Base-by-base conservation (phyloP, 2,329 filamentous ascomycete genomes). In the Aspergillus flavus region DNA sequence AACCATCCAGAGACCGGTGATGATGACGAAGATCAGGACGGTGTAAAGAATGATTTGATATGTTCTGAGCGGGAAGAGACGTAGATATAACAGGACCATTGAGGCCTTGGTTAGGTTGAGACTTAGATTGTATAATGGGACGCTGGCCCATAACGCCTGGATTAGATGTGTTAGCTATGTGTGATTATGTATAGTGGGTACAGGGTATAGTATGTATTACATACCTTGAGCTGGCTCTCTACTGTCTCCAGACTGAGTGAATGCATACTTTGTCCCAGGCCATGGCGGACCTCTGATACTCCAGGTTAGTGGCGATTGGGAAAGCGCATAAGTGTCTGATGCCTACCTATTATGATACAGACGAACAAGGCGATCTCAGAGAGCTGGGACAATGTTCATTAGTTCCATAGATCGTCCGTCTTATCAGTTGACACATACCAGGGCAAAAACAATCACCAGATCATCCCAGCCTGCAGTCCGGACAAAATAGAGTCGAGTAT, bases 121-220 rank as follows among this genome's bases (percentile, higher is more conserved):
- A 6, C 69, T 64, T 23, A 75, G 58, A 50, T 78, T 78, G 66
- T 79, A 78, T 36, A 77, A 68, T 14, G 75, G 72, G n/a, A 78
- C 62, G 1, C 73, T 71, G n/a, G 72, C 59, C 68, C 70, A 76
- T 32, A 76, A 68, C 23, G 68, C 70, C 73, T 76, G 26, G 23
- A 11, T 26, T 14, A 1, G 7, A 6, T 1, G 19, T n/a, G 48
- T 62, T 28, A n/a, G 54, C 41, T 14, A 64, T 43, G 32, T 16
- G 34, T 36, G 45, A 30, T 12, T 10, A 16, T 30, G 30, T 4
- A 19, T 50, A 9, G 19, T 26, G 1, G n/a, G 14, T 16, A n/a
- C n/a, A 43, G 0, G 2, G 21, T n/a, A n/a, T 14, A 9, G 59
- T 61, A 45, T 11, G 43, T 43, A 39, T 39, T 39, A 9, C n/a